phyloP scores from a whole-genome alignment of 495 filamentous ascomycete genomes.

The Parmelia sp. region DNA sequence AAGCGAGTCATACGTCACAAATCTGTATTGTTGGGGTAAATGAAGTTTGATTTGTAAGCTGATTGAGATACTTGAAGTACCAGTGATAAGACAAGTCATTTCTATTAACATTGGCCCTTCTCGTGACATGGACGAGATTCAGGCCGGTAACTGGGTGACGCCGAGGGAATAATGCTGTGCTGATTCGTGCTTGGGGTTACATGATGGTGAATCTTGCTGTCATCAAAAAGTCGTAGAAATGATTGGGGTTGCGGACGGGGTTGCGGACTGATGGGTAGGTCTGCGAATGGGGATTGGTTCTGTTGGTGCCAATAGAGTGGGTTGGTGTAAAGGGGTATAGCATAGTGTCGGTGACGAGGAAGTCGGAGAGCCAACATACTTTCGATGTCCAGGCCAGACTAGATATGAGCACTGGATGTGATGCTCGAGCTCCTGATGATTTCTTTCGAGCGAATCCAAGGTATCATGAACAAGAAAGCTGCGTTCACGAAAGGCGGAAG shows the following conservation, averaged over 20 bases:
- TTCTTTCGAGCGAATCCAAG: conserved; percentile 6
- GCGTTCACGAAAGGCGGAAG: not conserved
- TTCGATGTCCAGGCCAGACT: conserved; percentile 11
- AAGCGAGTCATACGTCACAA: not conserved
- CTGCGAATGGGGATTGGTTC: conserved; percentile 7
- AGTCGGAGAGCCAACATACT: conserved; percentile 8
- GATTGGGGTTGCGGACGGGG: conserved; percentile 13
- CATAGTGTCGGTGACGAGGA: not conserved
- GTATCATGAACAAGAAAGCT: not conserved
- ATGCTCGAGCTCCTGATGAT: not conserved
- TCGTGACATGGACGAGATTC: conserved; percentile 5
- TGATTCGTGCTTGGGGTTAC: conserved; percentile 24
- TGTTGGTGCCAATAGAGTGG: conserved; percentile 10
- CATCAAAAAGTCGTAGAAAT: conserved; percentile 25
- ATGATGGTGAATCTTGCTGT: conserved; percentile 30
- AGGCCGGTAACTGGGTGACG: conserved; percentile 10
- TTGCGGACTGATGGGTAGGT: conserved; percentile 10
- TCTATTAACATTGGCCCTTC: conserved; percentile 18
- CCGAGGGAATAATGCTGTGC: conserved; percentile 17
- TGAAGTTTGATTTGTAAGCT: conserved; percentile 13
- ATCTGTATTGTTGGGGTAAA: not conserved
- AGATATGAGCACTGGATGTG: conserved; percentile 2
- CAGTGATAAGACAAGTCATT: conserved; percentile 14
- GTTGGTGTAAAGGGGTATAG: conserved; percentile 8
- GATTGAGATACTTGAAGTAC: conserved; percentile 13